Evolutionary conservation across 768 basidiomycete species (phyloP), one percentile per base, ranked within the genome.

Genomic region (Arthromyces matolae): DNA sequence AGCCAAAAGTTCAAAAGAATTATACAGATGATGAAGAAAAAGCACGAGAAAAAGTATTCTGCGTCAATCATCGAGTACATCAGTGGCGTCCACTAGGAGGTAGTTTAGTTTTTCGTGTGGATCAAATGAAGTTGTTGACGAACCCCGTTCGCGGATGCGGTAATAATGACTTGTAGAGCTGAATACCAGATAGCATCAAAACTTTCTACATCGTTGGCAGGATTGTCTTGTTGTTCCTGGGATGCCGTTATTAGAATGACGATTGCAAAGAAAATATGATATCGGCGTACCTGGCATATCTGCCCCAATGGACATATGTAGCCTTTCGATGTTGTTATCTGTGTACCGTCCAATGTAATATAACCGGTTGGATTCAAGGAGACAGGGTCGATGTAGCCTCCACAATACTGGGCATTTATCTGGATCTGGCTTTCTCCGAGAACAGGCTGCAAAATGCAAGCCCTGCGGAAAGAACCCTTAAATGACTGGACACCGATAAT

Each of bases 401-500:
- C 95, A 59, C 95, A 98, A 31, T 70, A 72, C 53, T 89, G 86
- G 0, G 57, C 61, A 6, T 73, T 56, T 6, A 82, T 65, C 23
- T 68, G 63, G 1, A 75, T 73, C 10, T 68, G 65, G 8, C 53
- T 57, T 59, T 83, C 82, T 1, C 84, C 86, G 2, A 78, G 67
- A 2, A 71, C 74, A 3, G 84, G 73, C 14, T 63, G 56, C 32
- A 89, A 68, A 38, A 75, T 69, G 56, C 87, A 89, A 1, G 72
- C 75, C 7, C 87, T 78, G 14, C 83, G 73, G 33, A 89, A 72
- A 1, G 91, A 93, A 1, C 92, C 93, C 48, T 85, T 82, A 73
- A 99, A 99, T 0, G 89, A 81, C 57, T 97, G 92, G 1, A 96
- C 80, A n/a, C 95, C 94, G 48, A 96, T 88, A 59, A 97, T 88